phyloP scores from a whole-genome alignment of 805 yeast genomes.

The Torulaspora microellipsoides region DNA sequence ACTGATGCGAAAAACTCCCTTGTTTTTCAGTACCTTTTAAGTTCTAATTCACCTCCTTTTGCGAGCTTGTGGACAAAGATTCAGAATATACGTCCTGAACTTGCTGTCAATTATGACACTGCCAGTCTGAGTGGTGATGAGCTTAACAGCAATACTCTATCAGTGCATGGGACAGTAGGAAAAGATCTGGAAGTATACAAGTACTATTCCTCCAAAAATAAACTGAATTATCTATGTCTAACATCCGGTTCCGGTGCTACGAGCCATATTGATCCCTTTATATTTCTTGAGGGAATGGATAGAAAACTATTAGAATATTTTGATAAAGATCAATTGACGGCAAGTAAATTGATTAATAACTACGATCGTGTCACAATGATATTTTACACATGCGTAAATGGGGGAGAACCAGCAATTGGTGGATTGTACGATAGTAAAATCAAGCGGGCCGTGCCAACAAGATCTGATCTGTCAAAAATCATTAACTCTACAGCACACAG shows the following conservation, averaged over 20 bases:
- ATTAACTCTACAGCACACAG: conserved; percentile 36
- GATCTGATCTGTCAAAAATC: conserved; percentile 33
- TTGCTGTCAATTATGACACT: conserved; percentile 3
- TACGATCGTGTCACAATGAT: conserved; percentile 66
- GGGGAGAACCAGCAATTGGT: conserved; percentile 66
- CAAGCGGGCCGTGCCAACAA: conserved; percentile 61
- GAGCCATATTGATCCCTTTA: conserved; percentile 53
- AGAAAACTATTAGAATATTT: conserved; percentile 56
- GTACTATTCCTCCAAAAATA: conserved; percentile 21
- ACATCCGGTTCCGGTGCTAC: conserved; percentile 9
- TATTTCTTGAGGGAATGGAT: conserved; percentile 48
- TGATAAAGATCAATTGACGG: conserved; percentile 46
- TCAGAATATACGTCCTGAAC: conserved; percentile 22
- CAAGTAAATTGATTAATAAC: conserved; percentile 59
- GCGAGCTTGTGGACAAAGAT: conserved; percentile 22
- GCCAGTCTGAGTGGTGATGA: background rate
- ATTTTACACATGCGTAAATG: conserved; percentile 73
- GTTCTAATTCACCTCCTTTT: conserved; percentile 29
- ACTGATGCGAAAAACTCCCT: conserved; percentile 24
- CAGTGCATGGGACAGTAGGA: conserved; percentile 14
- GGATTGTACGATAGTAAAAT: conserved; percentile 58
- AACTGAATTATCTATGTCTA: conserved; percentile 27
- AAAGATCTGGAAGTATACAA: conserved; percentile 23
- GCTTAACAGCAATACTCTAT: background rate
- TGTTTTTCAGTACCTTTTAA: conserved; percentile 28